Percentiles rank a stretch among this genome's conserved stretches.
These are phyloP conservation scores for Eucalyptus camaldulensis DNA, from an alignment of 345 rosid genomes.

Conservation along the genomic window DNA sequence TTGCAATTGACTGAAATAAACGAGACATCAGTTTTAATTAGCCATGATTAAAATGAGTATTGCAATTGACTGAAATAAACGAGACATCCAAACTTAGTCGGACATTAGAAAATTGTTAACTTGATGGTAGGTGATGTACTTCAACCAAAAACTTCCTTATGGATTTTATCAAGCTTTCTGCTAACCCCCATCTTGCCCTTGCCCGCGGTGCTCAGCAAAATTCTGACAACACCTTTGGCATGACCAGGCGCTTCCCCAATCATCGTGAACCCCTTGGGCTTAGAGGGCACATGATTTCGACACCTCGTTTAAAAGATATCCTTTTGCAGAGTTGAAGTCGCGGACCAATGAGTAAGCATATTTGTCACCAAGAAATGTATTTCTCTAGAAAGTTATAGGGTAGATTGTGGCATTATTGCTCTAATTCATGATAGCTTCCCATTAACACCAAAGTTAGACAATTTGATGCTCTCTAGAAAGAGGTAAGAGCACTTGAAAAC, in stretches of 20 bases:
- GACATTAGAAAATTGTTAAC: not conserved
- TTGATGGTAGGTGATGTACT: not conserved
- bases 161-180: not conserved
- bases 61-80: too few species aligned
- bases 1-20: not conserved
- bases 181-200: not conserved
- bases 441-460: not conserved
- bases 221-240: not conserved
- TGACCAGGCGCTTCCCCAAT: not conserved
- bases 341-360: not conserved
- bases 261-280: not conserved
- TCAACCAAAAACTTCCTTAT: not conserved
- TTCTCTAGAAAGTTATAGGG: not conserved
- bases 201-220: not conserved
- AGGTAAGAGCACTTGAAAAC: not conserved
- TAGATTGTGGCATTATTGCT: not conserved
- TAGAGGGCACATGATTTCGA: not conserved
- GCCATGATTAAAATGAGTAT: too few species aligned
- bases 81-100: too few species aligned
- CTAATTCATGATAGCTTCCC: not conserved
- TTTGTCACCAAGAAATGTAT: not conserved
- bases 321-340: not conserved
- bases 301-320: not conserved
- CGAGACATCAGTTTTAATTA: too few species aligned
- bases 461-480: not conserved